These are phyloP conservation scores for Friedmanniomyces simplex DNA, from an alignment of 495 filamentous ascomycete genomes.

Conservation along the genomic window DNA sequence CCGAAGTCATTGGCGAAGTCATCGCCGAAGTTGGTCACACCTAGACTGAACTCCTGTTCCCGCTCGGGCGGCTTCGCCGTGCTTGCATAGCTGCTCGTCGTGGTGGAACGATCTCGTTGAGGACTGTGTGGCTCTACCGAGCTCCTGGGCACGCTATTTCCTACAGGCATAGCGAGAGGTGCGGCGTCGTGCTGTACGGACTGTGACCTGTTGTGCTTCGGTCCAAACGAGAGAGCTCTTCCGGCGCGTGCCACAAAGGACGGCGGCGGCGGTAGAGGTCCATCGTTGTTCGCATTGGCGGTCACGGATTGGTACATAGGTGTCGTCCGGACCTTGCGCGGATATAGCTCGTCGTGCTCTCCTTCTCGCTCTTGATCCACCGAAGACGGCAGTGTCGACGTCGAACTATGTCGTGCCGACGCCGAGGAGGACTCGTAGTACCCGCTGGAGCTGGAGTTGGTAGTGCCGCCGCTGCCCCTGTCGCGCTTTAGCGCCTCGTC, in stretches of 20 bases:
- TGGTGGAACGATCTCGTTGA: slow-evolving; percentile 25
- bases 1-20: slow-evolving; percentile 28
- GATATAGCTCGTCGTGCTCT: slow-evolving; percentile 21
- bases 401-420: slow-evolving; percentile 26
- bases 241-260: slow-evolving; percentile 15
- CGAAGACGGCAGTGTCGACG: slow-evolving; percentile 25
- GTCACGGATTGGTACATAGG: slow-evolving; percentile 8
- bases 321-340: slow-evolving; percentile 7
- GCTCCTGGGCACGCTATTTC: neutral
- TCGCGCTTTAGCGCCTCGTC: slow-evolving; percentile 12
- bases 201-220: slow-evolving; percentile 6
- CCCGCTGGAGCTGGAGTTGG: slow-evolving; percentile 18
- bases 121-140: neutral
- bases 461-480: slow-evolving; percentile 26
- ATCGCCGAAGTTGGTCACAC: slow-evolving; percentile 20
- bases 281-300: slow-evolving; percentile 1
- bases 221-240: slow-evolving; percentile 21
- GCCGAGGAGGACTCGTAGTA: slow-evolving; percentile 24
- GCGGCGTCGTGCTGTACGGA: neutral
- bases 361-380: slow-evolving; percentile 16
- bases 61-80: slow-evolving; percentile 25
- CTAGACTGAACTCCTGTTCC: slow-evolving; percentile 25
- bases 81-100: slow-evolving; percentile 33
- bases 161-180: neutral
- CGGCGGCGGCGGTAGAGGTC: slow-evolving; percentile 17